Conservation (phyloP, 768 basidiomycete genomes). For the Leccinellum luteum region DNA sequence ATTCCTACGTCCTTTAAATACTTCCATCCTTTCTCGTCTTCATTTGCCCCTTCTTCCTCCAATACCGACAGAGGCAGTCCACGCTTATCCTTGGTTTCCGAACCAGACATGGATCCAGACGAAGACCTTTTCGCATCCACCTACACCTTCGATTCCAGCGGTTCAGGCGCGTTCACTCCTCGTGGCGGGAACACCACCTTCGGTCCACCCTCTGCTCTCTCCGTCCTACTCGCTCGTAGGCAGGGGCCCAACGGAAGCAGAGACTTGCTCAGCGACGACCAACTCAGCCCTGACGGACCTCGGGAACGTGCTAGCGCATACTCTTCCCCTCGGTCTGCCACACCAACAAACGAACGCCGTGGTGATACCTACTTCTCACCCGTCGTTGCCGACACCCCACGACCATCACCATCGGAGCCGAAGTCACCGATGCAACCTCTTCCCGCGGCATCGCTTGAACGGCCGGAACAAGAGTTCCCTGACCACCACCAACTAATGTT, state of each 20-base stretch:
- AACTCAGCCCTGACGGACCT: neutral
- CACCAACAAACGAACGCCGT: conserved; percentile 19
- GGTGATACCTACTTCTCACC: conserved; percentile 5
- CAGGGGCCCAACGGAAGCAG: conserved; percentile 3
- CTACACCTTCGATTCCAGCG: conserved; percentile 25
- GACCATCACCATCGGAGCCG: neutral
- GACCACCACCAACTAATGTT: conserved; percentile 1
- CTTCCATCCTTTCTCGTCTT: conserved; percentile 17
- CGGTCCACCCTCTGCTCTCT: conserved; percentile 33
- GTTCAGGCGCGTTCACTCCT: conserved; percentile 19
- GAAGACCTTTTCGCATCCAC: conserved; percentile 30
- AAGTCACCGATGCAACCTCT: neutral
- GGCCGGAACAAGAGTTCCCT: neutral
- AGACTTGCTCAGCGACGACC: neutral
- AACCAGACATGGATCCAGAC: conserved; percentile 22
- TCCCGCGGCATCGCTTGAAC: neutral
- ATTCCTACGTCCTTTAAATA: conserved; percentile 18
- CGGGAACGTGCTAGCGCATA: neutral
- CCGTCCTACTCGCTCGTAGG: conserved; percentile 34
- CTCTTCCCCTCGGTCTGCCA: conserved; percentile 17
- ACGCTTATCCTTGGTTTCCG: conserved; percentile 21
- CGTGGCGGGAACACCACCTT: conserved; percentile 23
- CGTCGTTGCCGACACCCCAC: neutral
- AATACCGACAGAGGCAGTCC: conserved; percentile 24
- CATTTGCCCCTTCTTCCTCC: conserved; percentile 22